Percentiles rank a stretch among this genome's conserved stretches.
These are phyloP conservation scores for Populus alba DNA, from an alignment of 345 rosid genomes.

Conservation along the genomic window DNA sequence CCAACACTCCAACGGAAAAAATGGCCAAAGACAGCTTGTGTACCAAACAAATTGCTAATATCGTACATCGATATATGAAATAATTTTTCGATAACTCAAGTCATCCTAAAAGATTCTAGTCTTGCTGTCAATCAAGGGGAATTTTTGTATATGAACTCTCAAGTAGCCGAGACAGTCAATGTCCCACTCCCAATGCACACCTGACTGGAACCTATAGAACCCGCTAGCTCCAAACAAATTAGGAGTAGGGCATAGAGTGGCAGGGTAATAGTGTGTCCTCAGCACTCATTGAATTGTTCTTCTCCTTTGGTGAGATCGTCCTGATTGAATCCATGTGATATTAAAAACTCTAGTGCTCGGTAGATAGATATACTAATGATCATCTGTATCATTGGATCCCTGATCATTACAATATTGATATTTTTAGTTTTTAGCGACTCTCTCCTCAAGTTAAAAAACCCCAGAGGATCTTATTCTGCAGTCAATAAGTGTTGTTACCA, in stretches of 20 bases:
- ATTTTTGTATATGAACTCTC: background rate
- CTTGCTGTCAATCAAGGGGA: background rate
- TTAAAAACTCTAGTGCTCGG: constrained; percentile 6
- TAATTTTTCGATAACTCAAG: background rate
- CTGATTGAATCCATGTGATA: constrained; percentile 18
- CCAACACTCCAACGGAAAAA: background rate
- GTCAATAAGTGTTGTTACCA: background rate
- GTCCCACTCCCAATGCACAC: constrained; percentile 39
- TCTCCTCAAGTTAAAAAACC: background rate
- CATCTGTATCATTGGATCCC: background rate
- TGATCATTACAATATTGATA: background rate
- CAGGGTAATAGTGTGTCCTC: constrained; percentile 26
- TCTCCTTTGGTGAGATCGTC: constrained; percentile 12
- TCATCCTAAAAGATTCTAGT: background rate
- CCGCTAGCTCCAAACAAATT: constrained; percentile 31
- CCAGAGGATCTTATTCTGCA: background rate
- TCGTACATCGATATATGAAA: background rate
- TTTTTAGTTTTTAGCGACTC: background rate
- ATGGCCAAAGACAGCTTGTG: background rate
- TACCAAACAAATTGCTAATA: background rate
- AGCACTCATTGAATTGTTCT: constrained; percentile 38
- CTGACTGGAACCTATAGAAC: constrained; percentile 31
- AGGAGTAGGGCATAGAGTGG: constrained; percentile 9
- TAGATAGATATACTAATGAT: background rate
- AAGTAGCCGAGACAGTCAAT: constrained; percentile 15